phyloP scores from a whole-genome alignment of 768 basidiomycete species.

The Dentipellis fragilis region DNA sequence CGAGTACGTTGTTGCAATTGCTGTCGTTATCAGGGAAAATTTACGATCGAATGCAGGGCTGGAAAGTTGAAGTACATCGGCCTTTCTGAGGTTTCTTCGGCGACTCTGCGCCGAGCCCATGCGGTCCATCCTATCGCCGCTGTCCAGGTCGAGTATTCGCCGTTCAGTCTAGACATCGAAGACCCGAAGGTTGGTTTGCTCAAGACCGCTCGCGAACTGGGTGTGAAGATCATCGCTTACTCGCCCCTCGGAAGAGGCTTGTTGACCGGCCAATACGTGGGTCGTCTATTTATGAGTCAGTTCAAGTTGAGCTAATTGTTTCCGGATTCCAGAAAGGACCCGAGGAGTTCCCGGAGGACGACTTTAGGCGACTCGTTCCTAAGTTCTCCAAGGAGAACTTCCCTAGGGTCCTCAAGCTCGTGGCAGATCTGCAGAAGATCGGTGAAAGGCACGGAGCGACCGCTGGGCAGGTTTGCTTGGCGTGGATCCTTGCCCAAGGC shows the following conservation, averaged over 20 bases:
- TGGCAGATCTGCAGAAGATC: constrained; percentile 22
- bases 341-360: constrained; percentile 21
- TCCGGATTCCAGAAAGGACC: constrained; percentile 15
- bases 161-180: constrained; percentile 26
- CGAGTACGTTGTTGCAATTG: constrained; percentile 23
- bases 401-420: constrained; percentile 30
- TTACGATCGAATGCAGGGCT: constrained; percentile 8
- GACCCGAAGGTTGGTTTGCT: constrained; percentile 15
- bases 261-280: constrained; percentile 19
- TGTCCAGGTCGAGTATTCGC: constrained; percentile 29
- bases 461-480: constrained; percentile 18
- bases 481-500: constrained; percentile 39
- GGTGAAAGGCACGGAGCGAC: constrained; percentile 23
- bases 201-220: constrained; percentile 22
- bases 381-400: constrained; percentile 30
- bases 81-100: constrained; percentile 24
- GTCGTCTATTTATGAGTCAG: constrained; percentile 9
- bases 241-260: constrained; percentile 25
- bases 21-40: background rate
- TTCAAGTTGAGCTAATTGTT: background rate
- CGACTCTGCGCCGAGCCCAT: constrained; percentile 25
- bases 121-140: constrained; percentile 27
- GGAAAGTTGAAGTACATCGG: constrained; percentile 28
- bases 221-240: constrained; percentile 26
- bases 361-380: constrained; percentile 18